phyloP scores from a whole-genome alignment of 495 filamentous ascomycete genomes.

The Xylaria grammica region DNA sequence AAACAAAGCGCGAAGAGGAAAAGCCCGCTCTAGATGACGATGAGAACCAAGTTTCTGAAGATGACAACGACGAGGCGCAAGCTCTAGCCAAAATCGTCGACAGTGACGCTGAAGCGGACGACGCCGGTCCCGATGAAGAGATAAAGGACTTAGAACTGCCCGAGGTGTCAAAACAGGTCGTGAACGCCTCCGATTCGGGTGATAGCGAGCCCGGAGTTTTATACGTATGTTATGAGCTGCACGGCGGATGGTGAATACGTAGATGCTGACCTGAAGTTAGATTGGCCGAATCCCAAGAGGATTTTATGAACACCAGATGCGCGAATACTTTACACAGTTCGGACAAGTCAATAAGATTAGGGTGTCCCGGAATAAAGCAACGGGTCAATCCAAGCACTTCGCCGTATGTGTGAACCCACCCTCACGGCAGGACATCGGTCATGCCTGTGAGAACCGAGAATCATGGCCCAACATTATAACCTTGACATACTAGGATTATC shows the following conservation, averaged over 20 bases:
- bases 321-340: constrained; percentile 93
- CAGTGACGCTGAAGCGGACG: constrained; percentile 71
- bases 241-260: background rate
- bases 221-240: constrained; percentile 59
- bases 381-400: constrained; percentile 86
- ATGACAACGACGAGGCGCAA: constrained; percentile 53
- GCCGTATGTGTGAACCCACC: constrained; percentile 46
- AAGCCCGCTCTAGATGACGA: constrained; percentile 36
- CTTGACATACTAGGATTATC: background rate
- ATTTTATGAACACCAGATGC: constrained; percentile 97
- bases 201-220: constrained; percentile 73
- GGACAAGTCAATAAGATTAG: constrained; percentile 79
- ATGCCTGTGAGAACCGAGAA: background rate
- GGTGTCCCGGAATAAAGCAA: constrained; percentile 87
- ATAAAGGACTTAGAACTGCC: constrained; percentile 52
- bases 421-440: background rate
- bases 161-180: constrained; percentile 66
- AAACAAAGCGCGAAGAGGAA: constrained; percentile 30
- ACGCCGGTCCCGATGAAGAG: constrained; percentile 54
- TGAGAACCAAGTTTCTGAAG: constrained; percentile 49
- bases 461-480: background rate
- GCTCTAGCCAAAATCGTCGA: constrained; percentile 78
- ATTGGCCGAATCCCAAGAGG: constrained; percentile 49
- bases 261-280: constrained; percentile 33
- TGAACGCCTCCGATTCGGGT: constrained; percentile 51